Percentiles rank a stretch among this genome's conserved stretches.
phyloP scores from a whole-genome alignment of 495 filamentous ascomycete species.

The Echria macrotheca region DNA sequence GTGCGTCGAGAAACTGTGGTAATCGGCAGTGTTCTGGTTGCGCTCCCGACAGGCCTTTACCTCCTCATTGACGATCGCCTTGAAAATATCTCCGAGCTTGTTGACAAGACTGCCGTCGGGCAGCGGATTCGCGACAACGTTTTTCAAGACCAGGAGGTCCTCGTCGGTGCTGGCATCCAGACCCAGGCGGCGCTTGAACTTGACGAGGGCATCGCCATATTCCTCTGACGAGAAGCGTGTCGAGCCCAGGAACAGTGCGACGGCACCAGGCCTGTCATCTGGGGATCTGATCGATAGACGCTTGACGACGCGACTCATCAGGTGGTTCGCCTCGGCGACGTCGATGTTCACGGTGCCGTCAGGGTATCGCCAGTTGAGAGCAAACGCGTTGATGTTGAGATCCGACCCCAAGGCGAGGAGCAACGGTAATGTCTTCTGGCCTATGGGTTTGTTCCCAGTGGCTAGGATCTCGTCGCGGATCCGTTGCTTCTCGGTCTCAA shows the following conservation, averaged over 20 bases:
- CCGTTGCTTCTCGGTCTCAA: constrained; percentile 32
- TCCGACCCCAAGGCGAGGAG: constrained; percentile 40
- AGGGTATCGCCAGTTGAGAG: constrained; percentile 35
- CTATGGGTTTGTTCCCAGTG: constrained; percentile 8
- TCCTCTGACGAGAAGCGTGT: constrained; percentile 32
- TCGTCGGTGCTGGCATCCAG: constrained; percentile 7
- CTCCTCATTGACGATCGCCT: constrained; percentile 7
- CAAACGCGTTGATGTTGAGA: constrained; percentile 45
- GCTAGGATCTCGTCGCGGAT: constrained; percentile 37
- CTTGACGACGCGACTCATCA: constrained; percentile 40
- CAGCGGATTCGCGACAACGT: constrained; percentile 16
- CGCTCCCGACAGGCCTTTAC: constrained; percentile 14
- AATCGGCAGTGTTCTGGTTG: constrained; percentile 11
- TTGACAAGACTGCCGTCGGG: constrained; percentile 13
- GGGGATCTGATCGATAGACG: constrained; percentile 34
- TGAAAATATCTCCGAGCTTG: constrained; percentile 11
- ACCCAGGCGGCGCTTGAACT: constrained; percentile 10
- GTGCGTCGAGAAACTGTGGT: constrained; percentile 15
- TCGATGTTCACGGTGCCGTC: constrained; percentile 37
- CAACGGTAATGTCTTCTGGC: constrained; percentile 25
- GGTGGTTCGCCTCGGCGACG: constrained; percentile 48
- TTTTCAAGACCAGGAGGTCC: constrained; percentile 13
- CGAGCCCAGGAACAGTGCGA: constrained; percentile 41
- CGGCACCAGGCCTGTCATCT: constrained; percentile 32
- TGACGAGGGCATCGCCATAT: constrained; percentile 35